A percentile compares a stretch with the other conserved stretches of the same genome.
Evolutionary conservation across 2,329 filamentous ascomycete species (phyloP).

Genomic region (Fusarium secorum): DNA sequence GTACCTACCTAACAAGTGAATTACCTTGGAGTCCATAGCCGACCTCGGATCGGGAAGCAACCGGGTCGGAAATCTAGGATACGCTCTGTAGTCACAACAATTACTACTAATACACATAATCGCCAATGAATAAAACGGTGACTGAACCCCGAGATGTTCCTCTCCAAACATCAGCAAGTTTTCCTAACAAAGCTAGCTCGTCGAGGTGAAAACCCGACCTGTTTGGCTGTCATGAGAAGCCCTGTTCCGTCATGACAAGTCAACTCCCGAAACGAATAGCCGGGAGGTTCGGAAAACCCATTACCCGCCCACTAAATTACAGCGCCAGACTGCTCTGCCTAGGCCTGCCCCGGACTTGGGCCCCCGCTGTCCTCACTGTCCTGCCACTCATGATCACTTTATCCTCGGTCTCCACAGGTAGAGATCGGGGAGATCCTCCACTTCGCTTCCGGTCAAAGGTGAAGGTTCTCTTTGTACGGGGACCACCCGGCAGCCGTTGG

Average conservation of each 20-base stretch:
- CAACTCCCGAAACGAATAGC: slow-evolving; percentile 42
- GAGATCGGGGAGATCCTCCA: slow-evolving; percentile 12
- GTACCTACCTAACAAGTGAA: too few relatives aligned
- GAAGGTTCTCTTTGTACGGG: not conserved
- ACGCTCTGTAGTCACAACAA: slow-evolving; percentile 18
- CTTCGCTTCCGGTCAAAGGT: slow-evolving; percentile 6
- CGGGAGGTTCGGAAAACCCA: slow-evolving; percentile 39
- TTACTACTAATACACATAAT: slow-evolving; percentile 27
- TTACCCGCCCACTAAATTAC: slow-evolving; percentile 35
- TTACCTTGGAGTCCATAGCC: slow-evolving; percentile 1
- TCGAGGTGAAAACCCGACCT: not conserved
- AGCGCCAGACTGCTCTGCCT: not conserved
- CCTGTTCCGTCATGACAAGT: slow-evolving; percentile 26
- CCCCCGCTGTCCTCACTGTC: slow-evolving; percentile 30
- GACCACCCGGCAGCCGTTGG: slow-evolving; percentile 22
- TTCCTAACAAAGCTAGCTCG: slow-evolving; percentile 10
- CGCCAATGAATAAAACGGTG: slow-evolving; percentile 18
- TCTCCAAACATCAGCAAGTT: not conserved
- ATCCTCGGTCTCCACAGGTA: slow-evolving; percentile 31
- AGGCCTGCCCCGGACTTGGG: slow-evolving; percentile 32
- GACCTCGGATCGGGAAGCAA: slow-evolving; percentile 28
- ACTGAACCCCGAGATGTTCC: slow-evolving; percentile 27
- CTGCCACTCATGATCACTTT: not conserved
- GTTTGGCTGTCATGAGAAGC: slow-evolving; percentile 16
- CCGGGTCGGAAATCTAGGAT: slow-evolving; percentile 6